phyloP scores from a whole-genome alignment of 257 asterid species.

The Vinca minor region DNA sequence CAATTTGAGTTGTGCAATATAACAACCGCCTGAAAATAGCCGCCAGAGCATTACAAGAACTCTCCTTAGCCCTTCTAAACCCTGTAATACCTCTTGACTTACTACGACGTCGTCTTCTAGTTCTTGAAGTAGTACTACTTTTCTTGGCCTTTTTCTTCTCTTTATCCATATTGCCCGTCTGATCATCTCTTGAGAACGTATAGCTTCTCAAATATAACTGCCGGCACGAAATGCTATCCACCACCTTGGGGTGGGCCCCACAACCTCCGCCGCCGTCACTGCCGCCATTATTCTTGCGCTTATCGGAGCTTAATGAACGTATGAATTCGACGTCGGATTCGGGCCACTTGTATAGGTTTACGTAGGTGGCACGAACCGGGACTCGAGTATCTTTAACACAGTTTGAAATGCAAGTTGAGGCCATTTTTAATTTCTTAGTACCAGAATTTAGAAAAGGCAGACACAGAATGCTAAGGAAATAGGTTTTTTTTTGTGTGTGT shows the following conservation, averaged over 20 bases:
- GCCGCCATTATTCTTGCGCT: too few species aligned
- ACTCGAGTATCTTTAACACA: slow-evolving; percentile 38
- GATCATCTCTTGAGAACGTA: slow-evolving; percentile 55
- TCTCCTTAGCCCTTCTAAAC: slow-evolving; percentile 33
- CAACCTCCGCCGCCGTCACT: too few species aligned
- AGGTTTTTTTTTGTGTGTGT: too few species aligned
- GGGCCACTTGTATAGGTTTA: slow-evolving; percentile 85
- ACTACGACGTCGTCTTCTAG: slow-evolving; percentile 12
- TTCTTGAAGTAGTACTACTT: slow-evolving; percentile 4
- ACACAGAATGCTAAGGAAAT: too few species aligned
- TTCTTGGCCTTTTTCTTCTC: slow-evolving; percentile 15
- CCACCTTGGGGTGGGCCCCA: slow-evolving; percentile 53
- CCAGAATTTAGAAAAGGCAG: too few species aligned
- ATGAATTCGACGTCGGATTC: slow-evolving; percentile 79
- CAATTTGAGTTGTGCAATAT: slow-evolving; percentile 70
- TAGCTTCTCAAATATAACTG: slow-evolving; percentile 76
- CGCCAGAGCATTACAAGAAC: slow-evolving; percentile 31
- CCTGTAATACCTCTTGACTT: slow-evolving; percentile 19
- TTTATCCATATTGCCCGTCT: slow-evolving; percentile 14
- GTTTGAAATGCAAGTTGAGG: slow-evolving; percentile 47
- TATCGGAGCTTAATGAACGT: slow-evolving; percentile 41
- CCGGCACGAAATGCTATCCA: slow-evolving; percentile 75
- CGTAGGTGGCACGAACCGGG: slow-evolving; percentile 59
- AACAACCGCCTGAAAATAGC: slow-evolving; percentile 63
- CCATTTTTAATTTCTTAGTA: too few species aligned